Evolutionary conservation across 805 yeast genomes (phyloP).

Genomic region (Candida caryicola): DNA sequence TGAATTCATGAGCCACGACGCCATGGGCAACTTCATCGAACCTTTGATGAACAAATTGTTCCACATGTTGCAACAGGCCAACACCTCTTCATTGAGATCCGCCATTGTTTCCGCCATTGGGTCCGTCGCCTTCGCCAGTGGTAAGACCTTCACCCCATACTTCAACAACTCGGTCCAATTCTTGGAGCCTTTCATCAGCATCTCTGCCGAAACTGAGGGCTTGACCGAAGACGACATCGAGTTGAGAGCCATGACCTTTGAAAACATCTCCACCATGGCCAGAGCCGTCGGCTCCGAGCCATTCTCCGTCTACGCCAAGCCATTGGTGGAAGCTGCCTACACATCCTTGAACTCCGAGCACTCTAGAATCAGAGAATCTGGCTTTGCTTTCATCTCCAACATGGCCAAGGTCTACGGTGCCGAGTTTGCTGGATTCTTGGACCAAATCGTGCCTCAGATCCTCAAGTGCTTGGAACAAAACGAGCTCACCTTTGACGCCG

Average conservation of each 20-base stretch:
- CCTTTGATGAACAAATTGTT: constrained; percentile 88
- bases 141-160: constrained; percentile 82
- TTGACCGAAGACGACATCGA: constrained; percentile 86
- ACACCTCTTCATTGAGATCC: constrained; percentile 69
- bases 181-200: constrained; percentile 77
- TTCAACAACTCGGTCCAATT: constrained; percentile 77
- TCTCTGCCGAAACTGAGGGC: constrained; percentile 67
- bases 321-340: constrained; percentile 85
- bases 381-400: constrained; percentile 88
- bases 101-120: constrained; percentile 94
- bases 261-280: constrained; percentile 91
- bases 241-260: constrained; percentile 88
- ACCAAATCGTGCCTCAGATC: constrained; percentile 78
- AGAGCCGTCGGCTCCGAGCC: constrained; percentile 93
- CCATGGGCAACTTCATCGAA: constrained; percentile 75
- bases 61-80: constrained; percentile 74
- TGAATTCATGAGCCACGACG: constrained; percentile 87
- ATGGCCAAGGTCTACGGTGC: constrained; percentile 93
- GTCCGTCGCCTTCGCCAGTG: constrained; percentile 94
- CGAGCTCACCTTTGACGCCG: constrained; percentile 69
- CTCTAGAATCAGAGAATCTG: constrained; percentile 89
- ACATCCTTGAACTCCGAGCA: constrained; percentile 71
- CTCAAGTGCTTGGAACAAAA: constrained; percentile 81
- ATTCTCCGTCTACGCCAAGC: constrained; percentile 81
- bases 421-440: constrained; percentile 84